Percentiles rank a stretch among this genome's conserved stretches.
phyloP scores from a whole-genome alignment of 139 green algal species.

The Pleodorina starrii region DNA sequence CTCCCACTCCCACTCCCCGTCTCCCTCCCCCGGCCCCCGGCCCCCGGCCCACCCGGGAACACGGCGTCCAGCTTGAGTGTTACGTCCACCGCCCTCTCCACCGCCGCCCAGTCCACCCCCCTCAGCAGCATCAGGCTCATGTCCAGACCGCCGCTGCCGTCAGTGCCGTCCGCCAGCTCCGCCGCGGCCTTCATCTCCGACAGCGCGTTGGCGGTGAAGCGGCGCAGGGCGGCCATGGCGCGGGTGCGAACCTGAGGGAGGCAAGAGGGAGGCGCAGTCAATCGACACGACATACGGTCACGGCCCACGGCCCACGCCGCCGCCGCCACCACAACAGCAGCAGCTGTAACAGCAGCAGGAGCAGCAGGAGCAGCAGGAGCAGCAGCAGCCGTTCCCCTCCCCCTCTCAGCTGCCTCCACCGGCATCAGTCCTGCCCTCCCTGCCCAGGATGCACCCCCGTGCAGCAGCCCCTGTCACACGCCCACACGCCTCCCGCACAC shows the following conservation, averaged over 20 bases:
- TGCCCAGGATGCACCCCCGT: too few relatives aligned
- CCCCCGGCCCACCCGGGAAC: constrained; percentile 9
- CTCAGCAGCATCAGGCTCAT: constrained; percentile 52
- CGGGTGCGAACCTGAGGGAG: constrained; percentile 51
- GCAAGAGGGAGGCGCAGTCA: too few relatives aligned
- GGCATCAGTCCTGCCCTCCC: too few relatives aligned
- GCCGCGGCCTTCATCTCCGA: constrained; percentile 57
- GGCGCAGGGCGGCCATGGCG: constrained; percentile 69
- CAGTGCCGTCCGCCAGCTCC: constrained; percentile 34
- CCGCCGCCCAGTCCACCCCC: constrained; percentile 83
- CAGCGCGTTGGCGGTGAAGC: constrained; percentile 71
- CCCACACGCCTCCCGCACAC: too few relatives aligned
- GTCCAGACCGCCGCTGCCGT: constrained; percentile 41
- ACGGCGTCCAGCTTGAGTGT: constrained; percentile 49
- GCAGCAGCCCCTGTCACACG: too few relatives aligned
- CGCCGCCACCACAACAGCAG: too few relatives aligned
- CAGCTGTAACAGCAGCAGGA: too few relatives aligned
- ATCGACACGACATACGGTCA: too few relatives aligned
- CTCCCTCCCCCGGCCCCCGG: background rate
- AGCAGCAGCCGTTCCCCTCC: too few relatives aligned
- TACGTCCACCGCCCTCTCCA: constrained; percentile 68
- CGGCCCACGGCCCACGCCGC: too few relatives aligned
- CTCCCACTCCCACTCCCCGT: background rate
- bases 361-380: too few relatives aligned
- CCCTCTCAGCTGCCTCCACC: too few relatives aligned